Evolutionary conservation across 192 early-diverging fungal species (phyloP).

Genomic region (Podila minutissima): DNA sequence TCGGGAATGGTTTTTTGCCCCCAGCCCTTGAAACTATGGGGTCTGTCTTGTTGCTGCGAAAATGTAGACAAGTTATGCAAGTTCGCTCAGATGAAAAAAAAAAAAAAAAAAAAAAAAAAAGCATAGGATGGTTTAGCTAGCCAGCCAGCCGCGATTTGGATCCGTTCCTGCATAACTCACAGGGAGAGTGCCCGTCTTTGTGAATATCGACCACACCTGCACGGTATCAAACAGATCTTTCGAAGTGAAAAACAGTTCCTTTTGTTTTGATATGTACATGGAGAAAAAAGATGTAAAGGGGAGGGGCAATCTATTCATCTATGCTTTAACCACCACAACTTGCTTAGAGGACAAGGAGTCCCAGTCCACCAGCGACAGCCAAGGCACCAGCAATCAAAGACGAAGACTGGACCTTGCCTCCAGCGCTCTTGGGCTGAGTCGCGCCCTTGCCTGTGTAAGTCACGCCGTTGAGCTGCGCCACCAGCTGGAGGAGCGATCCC

Average conservation of each 20-base stretch:
- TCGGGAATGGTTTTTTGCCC: too few relatives aligned
- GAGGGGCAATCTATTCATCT: not conserved
- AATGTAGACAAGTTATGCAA: too few relatives aligned
- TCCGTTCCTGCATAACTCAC: too few relatives aligned
- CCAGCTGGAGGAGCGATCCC: conserved; percentile 58
- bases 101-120: too few relatives aligned
- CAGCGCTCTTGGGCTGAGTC: conserved; percentile 18
- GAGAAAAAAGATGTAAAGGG: not conserved
- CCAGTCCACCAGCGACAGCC: not conserved
- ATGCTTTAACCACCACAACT: not conserved
- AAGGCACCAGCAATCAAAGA: not conserved
- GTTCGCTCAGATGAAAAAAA: too few relatives aligned
- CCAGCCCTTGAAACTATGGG: too few relatives aligned
- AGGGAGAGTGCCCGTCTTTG: too few relatives aligned
- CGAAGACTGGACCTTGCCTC: not conserved
- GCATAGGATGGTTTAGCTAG: too few relatives aligned
- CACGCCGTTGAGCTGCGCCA: conserved; percentile 66
- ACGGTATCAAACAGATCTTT: too few relatives aligned
- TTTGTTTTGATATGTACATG: not conserved
- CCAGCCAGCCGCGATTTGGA: too few relatives aligned
- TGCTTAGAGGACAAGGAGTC: not conserved
- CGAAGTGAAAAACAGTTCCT: not conserved
- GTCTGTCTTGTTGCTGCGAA: too few relatives aligned
- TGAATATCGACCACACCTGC: too few relatives aligned
- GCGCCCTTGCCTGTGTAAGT: conserved; percentile 37